Percentiles rank a stretch among this genome's conserved stretches.
Evolutionary conservation across 441 rosid genomes (phyloP).

Genomic region (Erodium texanum): DNA sequence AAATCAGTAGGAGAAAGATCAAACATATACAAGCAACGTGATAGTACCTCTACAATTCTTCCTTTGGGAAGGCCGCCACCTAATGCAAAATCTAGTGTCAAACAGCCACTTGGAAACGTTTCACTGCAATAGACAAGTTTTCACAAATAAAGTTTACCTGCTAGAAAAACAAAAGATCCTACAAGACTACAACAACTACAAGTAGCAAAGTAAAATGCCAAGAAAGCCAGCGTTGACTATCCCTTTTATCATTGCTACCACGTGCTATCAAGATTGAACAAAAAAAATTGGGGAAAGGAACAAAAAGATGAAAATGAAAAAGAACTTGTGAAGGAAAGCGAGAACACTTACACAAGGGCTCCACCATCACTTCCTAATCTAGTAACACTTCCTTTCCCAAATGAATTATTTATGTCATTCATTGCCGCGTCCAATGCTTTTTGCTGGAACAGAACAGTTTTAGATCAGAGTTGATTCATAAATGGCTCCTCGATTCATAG

Average conservation of each 20-base stretch:
- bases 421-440: slow-evolving; percentile 91
- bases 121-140: slow-evolving; percentile 39
- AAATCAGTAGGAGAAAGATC: slow-evolving; percentile 3
- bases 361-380: slow-evolving; percentile 94
- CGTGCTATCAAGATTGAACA: background rate
- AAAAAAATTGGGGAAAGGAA: background rate
- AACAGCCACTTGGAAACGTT: slow-evolving; percentile 86
- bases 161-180: background rate
- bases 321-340: background rate
- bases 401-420: slow-evolving; percentile 77
- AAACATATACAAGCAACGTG: slow-evolving; percentile 10
- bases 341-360: slow-evolving; percentile 70
- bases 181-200: background rate
- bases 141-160: slow-evolving; percentile 3
- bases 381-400: slow-evolving; percentile 92
- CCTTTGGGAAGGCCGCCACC: slow-evolving; percentile 96
- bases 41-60: slow-evolving; percentile 77
- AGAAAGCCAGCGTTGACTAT: background rate
- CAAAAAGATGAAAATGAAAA: background rate
- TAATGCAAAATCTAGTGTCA: slow-evolving; percentile 87
- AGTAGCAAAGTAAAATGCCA: background rate
- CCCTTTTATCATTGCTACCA: background rate
- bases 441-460: slow-evolving; percentile 42
- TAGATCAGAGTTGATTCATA: background rate
- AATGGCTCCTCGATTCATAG: background rate